Evolutionary conservation across 306 rosid species (phyloP), one percentile per base, ranked within the genome.

Genomic region (Pyrus pyrifolia): DNA sequence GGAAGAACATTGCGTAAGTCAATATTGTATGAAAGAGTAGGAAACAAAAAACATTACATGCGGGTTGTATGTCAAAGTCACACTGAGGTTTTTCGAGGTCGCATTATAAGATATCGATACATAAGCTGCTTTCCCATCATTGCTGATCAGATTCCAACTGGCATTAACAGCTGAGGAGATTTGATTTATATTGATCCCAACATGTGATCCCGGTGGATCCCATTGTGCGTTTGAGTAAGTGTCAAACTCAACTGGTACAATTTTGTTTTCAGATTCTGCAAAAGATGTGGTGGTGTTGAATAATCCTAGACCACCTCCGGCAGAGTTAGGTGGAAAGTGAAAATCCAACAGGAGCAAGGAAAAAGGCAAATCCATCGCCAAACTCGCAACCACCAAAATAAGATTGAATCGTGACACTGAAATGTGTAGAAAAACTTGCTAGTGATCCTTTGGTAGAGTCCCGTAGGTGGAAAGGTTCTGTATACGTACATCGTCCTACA

Each of bases 181-280:
- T 0, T 46, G 9, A 31, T 75, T 68, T 1, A 10, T 4, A 40
- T 66, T 69, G 46, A 83, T 59, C 6, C 78, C 80, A 30, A 83
- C 29, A 1, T 57, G 81, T 3, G 22, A 35, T 49, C 5, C 38
- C 8, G 29, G 30, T 1, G 59, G 82, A 9, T 77, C 82, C 66
- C 49, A 35, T 4, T 4, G 11, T 7, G 9, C 0, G 29, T 78
- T 73, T 2, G 62, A 3, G 22, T 6, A 49, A 35, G 67, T 79
- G 33, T 83, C 81, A 31, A 83, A 83, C 77, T 66, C 72, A 31
- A 83, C 71, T 5, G 49, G 30, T 27, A 83, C 68, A n/a, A 75
- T 79, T 6, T 29, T 66, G 71, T 64, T 65, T 38, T 55, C 23
- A 6, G 74, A 33, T 11, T 5, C 11, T 42, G 35, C 40, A 12